Evolutionary conservation across 331 rosid genomes (phyloP), one percentile per base, ranked within the genome.

Genomic region (Arachis monticola): DNA sequence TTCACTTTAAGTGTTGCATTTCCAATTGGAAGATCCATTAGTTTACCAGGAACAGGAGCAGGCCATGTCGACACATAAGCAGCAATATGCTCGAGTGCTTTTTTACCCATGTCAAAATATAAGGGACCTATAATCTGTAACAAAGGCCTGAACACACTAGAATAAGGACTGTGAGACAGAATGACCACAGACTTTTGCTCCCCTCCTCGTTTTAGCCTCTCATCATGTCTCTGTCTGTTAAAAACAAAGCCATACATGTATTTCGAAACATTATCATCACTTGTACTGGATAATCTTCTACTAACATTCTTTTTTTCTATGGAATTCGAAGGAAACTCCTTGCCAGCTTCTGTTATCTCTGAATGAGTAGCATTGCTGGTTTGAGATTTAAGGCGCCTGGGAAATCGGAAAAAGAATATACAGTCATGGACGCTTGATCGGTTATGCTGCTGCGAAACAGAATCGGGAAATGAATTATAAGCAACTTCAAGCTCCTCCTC

Each of bases 1-100:
- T 87, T 87, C 76, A 91, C 97, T 85, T 87, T 88, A 66, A 92
- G 91, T 10, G 14, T 69, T 31, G 96, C 96, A 80, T 88, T 92
- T 80, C 97, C 96, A 60, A 92, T 90, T 13, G 97, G 94, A 76
- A 92, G 97, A 80, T 90, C 94, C 97, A 90, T 88, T 72, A 78
- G 83, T 77, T 83, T 84, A 60, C 96, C 98, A 1, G 90, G 94
- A 44, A 77, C 17, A 53, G 98, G 94, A 68, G 85, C 84, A 35
- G 94, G 96, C 96, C 98, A 90, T 60, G 79, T 73, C 58, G 98
- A 92, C 61, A 92, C 92, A 82, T 76, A 88, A 50, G 89, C 87
- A 74, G 96, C 95, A 73, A 92, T 90, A 80, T 90, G 96, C 83
- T 92, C 96, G 41, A 90, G 84, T 84, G 98, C 97, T 72, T 81